phyloP scores from a whole-genome alignment of 768 basidiomycete species.

The Suillus clintonianus region DNA sequence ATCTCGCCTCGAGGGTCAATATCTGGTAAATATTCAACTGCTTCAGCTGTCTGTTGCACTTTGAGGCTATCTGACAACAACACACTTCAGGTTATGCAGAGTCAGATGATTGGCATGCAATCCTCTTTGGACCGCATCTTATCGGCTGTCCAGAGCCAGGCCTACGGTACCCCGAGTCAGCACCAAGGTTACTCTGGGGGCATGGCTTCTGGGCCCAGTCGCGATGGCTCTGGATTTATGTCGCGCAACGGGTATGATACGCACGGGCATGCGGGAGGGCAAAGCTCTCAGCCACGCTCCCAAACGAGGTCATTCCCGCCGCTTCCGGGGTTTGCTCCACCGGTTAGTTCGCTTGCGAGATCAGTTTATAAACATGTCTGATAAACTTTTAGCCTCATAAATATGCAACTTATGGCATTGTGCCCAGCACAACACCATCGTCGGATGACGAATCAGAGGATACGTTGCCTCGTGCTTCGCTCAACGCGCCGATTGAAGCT shows the following conservation, averaged over 20 bases:
- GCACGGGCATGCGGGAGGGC: conserved; percentile 28
- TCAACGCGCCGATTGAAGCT: conserved; percentile 94
- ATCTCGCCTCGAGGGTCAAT: conserved; percentile 84
- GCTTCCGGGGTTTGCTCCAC: conserved; percentile 89
- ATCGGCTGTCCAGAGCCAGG: conserved; percentile 55
- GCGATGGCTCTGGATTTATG: conserved; percentile 30
- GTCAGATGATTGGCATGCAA: conserved; percentile 95
- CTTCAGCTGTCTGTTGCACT: not conserved
- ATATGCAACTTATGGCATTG: conserved; percentile 89
- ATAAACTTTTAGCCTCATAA: conserved; percentile 67
- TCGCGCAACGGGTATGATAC: conserved; percentile 35
- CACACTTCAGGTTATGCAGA: conserved; percentile 74
- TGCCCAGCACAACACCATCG: conserved; percentile 79
- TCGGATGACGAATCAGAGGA: conserved; percentile 94
- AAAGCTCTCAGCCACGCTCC: conserved; percentile 30
- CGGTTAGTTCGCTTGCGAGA: conserved; percentile 49
- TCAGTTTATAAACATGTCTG: conserved; percentile 18
- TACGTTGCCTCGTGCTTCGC: conserved; percentile 75
- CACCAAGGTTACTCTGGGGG: conserved; percentile 17
- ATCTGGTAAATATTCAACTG: conserved; percentile 52
- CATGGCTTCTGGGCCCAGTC: conserved; percentile 20
- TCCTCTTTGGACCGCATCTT: conserved; percentile 85
- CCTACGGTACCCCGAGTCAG: conserved; percentile 29
- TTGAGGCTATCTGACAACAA: conserved; percentile 1
- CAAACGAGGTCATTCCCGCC: conserved; percentile 67